Evolutionary conservation across 116 monocot genomes (phyloP).

Genomic region (Thalassia testudinum): DNA sequence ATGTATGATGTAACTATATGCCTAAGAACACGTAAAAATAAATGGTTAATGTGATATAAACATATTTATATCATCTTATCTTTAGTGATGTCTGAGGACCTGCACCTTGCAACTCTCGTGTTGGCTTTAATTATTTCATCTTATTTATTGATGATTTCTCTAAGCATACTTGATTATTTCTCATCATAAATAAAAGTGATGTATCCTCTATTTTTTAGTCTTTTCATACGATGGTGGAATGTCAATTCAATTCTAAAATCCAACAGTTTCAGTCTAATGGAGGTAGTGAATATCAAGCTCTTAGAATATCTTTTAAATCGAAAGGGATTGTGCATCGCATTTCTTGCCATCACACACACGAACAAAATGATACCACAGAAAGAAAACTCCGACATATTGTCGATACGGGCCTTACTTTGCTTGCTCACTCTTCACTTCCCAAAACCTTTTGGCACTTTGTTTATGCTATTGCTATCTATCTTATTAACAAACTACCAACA

Average conservation of each 20-base stretch:
- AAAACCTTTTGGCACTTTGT: background rate
- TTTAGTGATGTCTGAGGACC: background rate
- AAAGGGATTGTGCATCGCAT: background rate
- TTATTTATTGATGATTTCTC: background rate
- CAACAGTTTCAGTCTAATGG: background rate
- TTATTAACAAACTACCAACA: background rate
- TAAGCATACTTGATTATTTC: background rate
- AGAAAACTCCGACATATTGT: background rate
- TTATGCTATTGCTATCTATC: background rate
- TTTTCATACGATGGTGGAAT: background rate
- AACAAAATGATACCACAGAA: slow-evolving; percentile 3
- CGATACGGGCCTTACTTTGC: background rate
- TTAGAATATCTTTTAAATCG: background rate
- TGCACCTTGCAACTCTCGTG: background rate
- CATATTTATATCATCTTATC: too few relatives aligned
- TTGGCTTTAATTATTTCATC: background rate
- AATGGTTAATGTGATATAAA: too few relatives aligned
- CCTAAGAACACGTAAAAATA: too few relatives aligned
- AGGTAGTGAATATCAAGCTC: background rate
- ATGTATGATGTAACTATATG: too few relatives aligned
- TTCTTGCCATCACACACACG: background rate
- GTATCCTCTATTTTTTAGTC: background rate
- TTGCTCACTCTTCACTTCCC: background rate
- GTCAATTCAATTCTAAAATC: background rate
- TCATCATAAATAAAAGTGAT: background rate